Evolutionary conservation across 352 stramenopile species (phyloP).

Genomic region (Pythium brachiatum): DNA sequence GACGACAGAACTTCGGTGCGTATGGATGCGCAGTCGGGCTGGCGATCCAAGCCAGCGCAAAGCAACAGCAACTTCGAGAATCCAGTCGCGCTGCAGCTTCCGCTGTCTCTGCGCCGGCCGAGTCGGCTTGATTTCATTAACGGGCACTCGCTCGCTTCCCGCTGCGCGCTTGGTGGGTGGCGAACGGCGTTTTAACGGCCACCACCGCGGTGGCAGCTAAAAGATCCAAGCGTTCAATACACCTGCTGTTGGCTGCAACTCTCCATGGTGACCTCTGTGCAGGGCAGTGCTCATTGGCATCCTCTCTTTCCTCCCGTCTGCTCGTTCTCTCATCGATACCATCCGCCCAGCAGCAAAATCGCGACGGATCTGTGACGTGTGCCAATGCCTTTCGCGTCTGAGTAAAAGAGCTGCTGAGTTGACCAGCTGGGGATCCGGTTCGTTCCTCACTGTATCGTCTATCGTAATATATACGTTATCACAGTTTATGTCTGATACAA

Average conservation of each 20-base stretch:
- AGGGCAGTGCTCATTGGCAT: not conserved
- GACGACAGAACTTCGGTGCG: constrained; percentile 21
- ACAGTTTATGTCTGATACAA: not conserved
- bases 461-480: not conserved
- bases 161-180: not conserved
- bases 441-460: not conserved
- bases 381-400: not conserved
- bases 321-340: too few species aligned
- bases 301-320: not conserved
- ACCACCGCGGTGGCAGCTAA: not conserved
- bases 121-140: not conserved
- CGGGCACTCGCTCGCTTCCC: not conserved
- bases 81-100: not conserved
- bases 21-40: constrained; percentile 22
- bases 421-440: not conserved
- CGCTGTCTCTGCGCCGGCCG: not conserved
- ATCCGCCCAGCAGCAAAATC: not conserved
- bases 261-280: not conserved
- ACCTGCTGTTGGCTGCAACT: not conserved
- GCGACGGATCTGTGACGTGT: not conserved
- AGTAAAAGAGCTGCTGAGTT: constrained; percentile 1
- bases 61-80: constrained; percentile 16
- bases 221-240: not conserved
- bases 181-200: not conserved
- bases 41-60: constrained; percentile 16